Evolutionary conservation across 192 early-diverging fungal species (phyloP).

Genomic region (Umbelopsis ramanniana): DNA sequence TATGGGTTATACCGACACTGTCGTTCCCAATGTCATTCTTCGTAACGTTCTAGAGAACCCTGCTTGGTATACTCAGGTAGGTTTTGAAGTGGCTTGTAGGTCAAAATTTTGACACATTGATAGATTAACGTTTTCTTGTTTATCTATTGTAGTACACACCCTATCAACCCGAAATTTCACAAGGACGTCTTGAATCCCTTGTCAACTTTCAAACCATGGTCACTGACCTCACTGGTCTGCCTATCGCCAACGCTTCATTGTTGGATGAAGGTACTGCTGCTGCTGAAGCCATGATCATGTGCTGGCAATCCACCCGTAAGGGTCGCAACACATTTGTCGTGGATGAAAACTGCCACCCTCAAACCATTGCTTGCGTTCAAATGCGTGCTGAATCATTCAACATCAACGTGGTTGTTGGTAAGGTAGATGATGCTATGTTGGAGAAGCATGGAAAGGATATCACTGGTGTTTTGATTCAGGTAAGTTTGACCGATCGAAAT

Average conservation of each 20-base stretch:
- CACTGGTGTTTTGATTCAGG: conserved; percentile 90
- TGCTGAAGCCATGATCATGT: conserved; percentile 96
- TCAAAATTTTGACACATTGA: conserved; percentile 60
- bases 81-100: background rate
- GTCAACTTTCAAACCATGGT: conserved; percentile 99
- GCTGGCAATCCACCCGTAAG: conserved; percentile 71
- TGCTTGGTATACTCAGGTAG: conserved; percentile 96
- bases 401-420: conserved; percentile 86
- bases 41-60: conserved; percentile 99
- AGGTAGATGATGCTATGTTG: conserved; percentile 83
- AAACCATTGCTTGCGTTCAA: conserved; percentile 92
- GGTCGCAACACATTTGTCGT: conserved; percentile 91
- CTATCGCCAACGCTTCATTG: conserved; percentile 96
- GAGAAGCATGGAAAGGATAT: conserved; percentile 74
- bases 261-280: conserved; percentile 99
- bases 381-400: conserved; percentile 96
- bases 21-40: conserved; percentile 93
- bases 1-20: conserved; percentile 91
- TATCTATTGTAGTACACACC: conserved; percentile 82
- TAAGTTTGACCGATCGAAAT: conserved; percentile 46
- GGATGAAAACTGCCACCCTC: conserved; percentile 91
- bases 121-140: conserved; percentile 51
- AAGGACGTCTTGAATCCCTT: conserved; percentile 96
- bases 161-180: conserved; percentile 99
- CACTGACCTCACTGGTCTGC: conserved; percentile 92